phyloP scores from a whole-genome alignment of 2,329 filamentous ascomycete species.

The Talaromyces islandicus region DNA sequence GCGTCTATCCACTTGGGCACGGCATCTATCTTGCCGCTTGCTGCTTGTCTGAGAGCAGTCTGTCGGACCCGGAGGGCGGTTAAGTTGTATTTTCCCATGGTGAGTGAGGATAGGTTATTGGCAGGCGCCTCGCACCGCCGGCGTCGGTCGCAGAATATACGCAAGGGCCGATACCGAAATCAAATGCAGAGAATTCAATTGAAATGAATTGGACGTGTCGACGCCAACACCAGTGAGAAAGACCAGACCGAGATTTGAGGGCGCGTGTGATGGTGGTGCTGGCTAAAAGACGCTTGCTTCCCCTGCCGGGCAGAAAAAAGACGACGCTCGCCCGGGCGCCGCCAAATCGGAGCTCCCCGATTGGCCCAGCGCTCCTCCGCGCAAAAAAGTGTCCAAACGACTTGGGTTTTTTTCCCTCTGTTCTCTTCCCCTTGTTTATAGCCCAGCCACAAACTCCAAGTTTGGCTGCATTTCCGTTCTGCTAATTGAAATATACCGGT shows the following conservation, averaged over 20 bases:
- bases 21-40: conserved; percentile 27
- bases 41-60: conserved; percentile 34
- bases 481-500: background rate
- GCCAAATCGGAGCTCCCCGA: conserved; percentile 26
- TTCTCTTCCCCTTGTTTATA: background rate
- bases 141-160: background rate
- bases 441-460: background rate
- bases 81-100: conserved; percentile 43
- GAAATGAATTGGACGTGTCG: background rate
- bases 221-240: background rate
- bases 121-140: background rate
- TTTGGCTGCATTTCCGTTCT: background rate
- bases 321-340: conserved; percentile 17
- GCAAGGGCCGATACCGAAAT: background rate
- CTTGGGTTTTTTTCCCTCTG: background rate
- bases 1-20: conserved; percentile 52
- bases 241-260: background rate
- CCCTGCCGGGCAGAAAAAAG: conserved; percentile 24
- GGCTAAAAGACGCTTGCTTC: background rate
- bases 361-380: conserved; percentile 31
- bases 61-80: conserved; percentile 41
- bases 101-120: conserved; percentile 4
- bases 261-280: background rate
- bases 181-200: background rate
- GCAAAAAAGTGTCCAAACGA: conserved; percentile 8